Evolutionary conservation across 306 rosid species (phyloP).

Genomic region (Vigna trinervia): DNA sequence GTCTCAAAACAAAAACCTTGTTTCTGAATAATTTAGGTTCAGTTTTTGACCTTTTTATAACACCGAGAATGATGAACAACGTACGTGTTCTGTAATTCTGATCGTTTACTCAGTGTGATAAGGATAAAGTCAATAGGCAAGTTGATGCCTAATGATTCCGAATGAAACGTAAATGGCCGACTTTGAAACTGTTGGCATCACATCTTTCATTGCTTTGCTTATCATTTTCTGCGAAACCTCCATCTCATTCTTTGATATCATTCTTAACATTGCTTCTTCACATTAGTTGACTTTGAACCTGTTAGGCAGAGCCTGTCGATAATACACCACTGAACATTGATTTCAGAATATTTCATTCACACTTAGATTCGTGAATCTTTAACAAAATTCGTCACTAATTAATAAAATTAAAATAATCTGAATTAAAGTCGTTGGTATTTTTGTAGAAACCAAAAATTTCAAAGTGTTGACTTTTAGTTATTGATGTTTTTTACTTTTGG

Average conservation of each 20-base stretch:
- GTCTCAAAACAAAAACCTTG: background rate
- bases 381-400: too few relatives aligned
- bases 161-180: conserved; percentile 27
- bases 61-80: background rate
- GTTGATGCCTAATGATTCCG: background rate
- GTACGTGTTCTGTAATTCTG: background rate
- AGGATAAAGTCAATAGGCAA: background rate
- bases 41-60: conserved; percentile 35
- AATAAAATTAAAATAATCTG: too few relatives aligned
- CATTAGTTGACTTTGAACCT: conserved; percentile 13
- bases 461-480: too few relatives aligned
- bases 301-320: background rate
- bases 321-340: background rate
- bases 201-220: conserved; percentile 3
- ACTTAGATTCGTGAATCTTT: background rate
- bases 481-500: too few relatives aligned
- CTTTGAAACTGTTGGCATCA: conserved; percentile 23
- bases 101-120: background rate
- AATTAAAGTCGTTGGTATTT: too few relatives aligned
- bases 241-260: conserved; percentile 18
- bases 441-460: too few relatives aligned
- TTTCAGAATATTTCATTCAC: background rate
- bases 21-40: conserved; percentile 8
- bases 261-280: conserved; percentile 35
- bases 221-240: conserved; percentile 7